phyloP scores from a whole-genome alignment of 2,329 filamentous ascomycete genomes.

The Capronia epimyces region DNA sequence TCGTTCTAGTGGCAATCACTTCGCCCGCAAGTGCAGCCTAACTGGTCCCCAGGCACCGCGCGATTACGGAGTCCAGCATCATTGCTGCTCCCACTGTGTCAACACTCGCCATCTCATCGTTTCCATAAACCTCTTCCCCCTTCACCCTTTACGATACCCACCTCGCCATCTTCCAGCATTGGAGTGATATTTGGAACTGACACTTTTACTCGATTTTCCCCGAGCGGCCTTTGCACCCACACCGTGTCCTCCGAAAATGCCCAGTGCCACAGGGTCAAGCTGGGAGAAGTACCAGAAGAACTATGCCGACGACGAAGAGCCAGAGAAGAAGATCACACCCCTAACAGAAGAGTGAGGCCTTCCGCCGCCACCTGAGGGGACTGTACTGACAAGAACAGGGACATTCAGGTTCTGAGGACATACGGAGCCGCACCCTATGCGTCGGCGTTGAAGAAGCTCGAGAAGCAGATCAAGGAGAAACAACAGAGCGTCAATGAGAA shows the following conservation, averaged over 20 bases:
- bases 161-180: neutral
- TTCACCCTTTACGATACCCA: neutral
- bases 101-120: conserved; percentile 11
- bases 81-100: neutral
- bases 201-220: neutral
- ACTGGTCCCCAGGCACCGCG: conserved; percentile 17
- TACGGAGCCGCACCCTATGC: conserved; percentile 97
- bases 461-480: conserved; percentile 99
- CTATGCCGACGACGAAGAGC: conserved; percentile 91
- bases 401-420: conserved; percentile 98
- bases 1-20: neutral
- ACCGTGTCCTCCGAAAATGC: conserved; percentile 52
- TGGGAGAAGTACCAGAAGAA: conserved; percentile 99
- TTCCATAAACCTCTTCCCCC: conserved; percentile 1
- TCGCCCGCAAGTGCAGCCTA: neutral
- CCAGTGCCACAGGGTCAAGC: conserved; percentile 84
- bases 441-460: conserved; percentile 87
- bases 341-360: conserved; percentile 82
- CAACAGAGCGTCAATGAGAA: conserved; percentile 98
- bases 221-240: neutral
- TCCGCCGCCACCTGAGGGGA: conserved; percentile 1
- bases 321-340: conserved; percentile 99
- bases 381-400: conserved; percentile 53
- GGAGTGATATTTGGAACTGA: neutral
- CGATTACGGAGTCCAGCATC: conserved; percentile 17